Conservation (phyloP, 306 rosid species). For the Mimosa bimucronata region DNA sequence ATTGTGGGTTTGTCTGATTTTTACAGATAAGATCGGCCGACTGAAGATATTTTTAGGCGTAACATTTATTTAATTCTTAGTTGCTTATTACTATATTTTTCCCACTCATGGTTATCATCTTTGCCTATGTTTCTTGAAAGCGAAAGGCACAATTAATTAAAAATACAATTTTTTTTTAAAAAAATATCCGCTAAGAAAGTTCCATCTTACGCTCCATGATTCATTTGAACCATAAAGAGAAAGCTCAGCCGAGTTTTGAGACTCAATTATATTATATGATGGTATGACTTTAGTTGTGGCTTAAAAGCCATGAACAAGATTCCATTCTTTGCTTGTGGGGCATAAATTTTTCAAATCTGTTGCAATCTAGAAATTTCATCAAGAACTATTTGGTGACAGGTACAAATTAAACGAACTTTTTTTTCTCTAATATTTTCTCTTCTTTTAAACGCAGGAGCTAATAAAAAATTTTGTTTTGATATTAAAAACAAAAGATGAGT, state of each 20-base stretch:
- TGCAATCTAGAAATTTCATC: not conserved
- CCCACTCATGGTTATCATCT: not conserved
- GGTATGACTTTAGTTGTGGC: not conserved
- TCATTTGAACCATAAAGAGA: not conserved
- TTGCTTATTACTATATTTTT: not conserved
- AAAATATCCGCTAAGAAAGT: not conserved
- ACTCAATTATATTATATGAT: not conserved
- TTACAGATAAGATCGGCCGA: constrained; percentile 11
- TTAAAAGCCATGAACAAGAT: not conserved
- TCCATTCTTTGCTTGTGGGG: not conserved
- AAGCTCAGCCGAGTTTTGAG: not conserved
- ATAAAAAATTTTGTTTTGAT: no score
- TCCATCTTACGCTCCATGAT: not conserved
- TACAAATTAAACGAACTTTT: no score
- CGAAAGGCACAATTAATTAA: constrained; percentile 7
- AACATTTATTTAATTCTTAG: not conserved
- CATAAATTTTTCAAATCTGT: not conserved
- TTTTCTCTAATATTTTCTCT: no score
- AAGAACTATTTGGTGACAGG: not conserved
- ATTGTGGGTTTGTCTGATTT: not conserved
- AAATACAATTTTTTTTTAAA: not conserved
- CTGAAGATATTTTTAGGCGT: constrained; percentile 5
- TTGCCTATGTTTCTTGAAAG: constrained; percentile 27
- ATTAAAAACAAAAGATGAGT: no score
- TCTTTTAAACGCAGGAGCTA: no score